These are phyloP conservation scores for Sambucus nigra DNA, from an alignment of 129 eudicot species.

Conservation along the genomic window DNA sequence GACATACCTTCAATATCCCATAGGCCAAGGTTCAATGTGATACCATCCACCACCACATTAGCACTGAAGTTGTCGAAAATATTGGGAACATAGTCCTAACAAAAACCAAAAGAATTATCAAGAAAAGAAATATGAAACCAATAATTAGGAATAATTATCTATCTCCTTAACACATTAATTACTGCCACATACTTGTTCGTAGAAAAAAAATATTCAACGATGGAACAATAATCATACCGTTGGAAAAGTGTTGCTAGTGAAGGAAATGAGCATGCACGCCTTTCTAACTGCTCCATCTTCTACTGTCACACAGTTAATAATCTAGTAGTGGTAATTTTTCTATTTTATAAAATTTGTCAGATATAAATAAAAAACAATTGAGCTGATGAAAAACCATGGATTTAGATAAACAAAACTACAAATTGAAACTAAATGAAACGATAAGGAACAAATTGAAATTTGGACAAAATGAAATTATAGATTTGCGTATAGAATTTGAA, in stretches of 20 bases:
- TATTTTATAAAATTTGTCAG: too few relatives aligned
- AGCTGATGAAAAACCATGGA: too few relatives aligned
- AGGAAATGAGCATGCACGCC: slow-evolving; percentile 77
- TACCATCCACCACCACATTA: slow-evolving; percentile 72
- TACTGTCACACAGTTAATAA: slow-evolving; percentile 76
- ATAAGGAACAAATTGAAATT: too few relatives aligned
- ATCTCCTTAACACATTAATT: too few relatives aligned
- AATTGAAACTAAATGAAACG: too few relatives aligned
- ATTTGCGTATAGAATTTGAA: too few relatives aligned
- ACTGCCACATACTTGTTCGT: not conserved
- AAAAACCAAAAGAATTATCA: not conserved
- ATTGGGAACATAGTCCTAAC: slow-evolving; percentile 88
- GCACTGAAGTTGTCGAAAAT: slow-evolving; percentile 83
- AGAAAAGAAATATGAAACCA: not conserved
- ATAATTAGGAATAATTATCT: too few relatives aligned
- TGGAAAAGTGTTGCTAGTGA: slow-evolving; percentile 66
- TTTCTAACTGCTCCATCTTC: slow-evolving; percentile 89
- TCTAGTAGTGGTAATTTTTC: slow-evolving; percentile 36
- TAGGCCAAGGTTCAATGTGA: slow-evolving; percentile 61
- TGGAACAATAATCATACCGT: slow-evolving; percentile 40
- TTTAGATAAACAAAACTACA: too few relatives aligned
- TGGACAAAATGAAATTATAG: too few relatives aligned
- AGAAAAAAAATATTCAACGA: not conserved
- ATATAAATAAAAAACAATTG: too few relatives aligned
- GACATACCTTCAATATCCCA: slow-evolving; percentile 81